Evolutionary conservation across 2,329 filamentous ascomycete genomes (phyloP).

Genomic region (Massarina eburnea): DNA sequence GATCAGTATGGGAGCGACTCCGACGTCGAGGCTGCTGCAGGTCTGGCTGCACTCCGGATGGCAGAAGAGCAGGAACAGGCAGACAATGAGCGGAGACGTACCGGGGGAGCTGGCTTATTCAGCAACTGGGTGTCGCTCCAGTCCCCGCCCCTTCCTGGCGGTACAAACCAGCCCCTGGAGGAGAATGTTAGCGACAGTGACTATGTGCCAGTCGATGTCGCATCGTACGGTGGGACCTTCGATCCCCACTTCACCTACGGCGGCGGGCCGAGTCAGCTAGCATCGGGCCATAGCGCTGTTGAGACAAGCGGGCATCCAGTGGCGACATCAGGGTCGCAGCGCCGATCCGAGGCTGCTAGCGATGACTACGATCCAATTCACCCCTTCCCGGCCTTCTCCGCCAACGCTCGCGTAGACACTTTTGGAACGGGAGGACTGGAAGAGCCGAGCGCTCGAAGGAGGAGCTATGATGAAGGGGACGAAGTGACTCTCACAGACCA

Average conservation of each 20-base stretch:
- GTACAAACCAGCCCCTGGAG: slow-evolving; percentile 15
- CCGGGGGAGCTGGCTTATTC: slow-evolving; percentile 57
- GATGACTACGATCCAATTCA: slow-evolving; percentile 54
- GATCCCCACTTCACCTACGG: slow-evolving; percentile 64
- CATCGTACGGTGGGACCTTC: slow-evolving; percentile 73
- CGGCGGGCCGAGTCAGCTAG: slow-evolving; percentile 49
- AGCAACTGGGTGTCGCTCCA: slow-evolving; percentile 48
- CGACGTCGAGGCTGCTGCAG: slow-evolving; percentile 83
- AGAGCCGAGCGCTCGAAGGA: slow-evolving; percentile 68
- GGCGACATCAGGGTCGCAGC: slow-evolving; percentile 50
- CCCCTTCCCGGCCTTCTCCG: slow-evolving; percentile 59
- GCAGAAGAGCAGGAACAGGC: slow-evolving; percentile 76
- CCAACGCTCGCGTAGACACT: slow-evolving; percentile 76
- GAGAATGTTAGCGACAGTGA: slow-evolving; percentile 64
- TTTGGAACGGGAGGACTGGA: slow-evolving; percentile 87
- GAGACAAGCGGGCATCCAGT: slow-evolving; percentile 41
- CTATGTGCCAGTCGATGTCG: slow-evolving; percentile 71
- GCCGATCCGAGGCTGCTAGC: slow-evolving; percentile 47
- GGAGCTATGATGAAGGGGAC: slow-evolving; percentile 93
- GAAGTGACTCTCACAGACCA: slow-evolving; percentile 59
- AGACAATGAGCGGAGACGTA: slow-evolving; percentile 60
- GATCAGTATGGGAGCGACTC: slow-evolving; percentile 60
- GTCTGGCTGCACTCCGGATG: slow-evolving; percentile 78
- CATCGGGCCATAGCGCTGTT: slow-evolving; percentile 31
- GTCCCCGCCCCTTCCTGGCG: slow-evolving; percentile 45